Percentiles rank a stretch among this genome's conserved stretches.
Conservation (phyloP, 768 basidiomycete species). For the Suillus brevipes region DNA sequence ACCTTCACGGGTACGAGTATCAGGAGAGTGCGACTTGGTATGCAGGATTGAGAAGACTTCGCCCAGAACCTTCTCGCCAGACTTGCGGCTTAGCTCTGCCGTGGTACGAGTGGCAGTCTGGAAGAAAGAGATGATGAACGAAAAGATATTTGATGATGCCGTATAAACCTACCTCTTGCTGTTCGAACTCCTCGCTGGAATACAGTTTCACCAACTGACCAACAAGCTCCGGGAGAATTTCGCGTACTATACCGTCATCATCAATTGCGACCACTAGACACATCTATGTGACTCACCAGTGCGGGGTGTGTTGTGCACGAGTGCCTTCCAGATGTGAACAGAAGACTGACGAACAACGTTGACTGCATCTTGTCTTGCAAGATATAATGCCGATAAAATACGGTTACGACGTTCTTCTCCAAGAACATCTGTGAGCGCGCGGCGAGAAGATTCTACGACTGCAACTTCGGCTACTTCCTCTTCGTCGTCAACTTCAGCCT, state of each 20-base stretch:
- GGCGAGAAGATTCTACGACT: slow-evolving; percentile 76
- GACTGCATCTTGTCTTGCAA: slow-evolving; percentile 92
- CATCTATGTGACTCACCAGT: slow-evolving; percentile 59
- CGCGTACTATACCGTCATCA: slow-evolving; percentile 59
- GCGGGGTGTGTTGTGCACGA: slow-evolving; percentile 91
- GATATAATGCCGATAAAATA: slow-evolving; percentile 86
- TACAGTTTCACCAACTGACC: slow-evolving; percentile 75
- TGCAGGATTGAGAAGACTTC: slow-evolving; percentile 84
- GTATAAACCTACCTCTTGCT: slow-evolving; percentile 69
- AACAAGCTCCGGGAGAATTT: slow-evolving; percentile 86
- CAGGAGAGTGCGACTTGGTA: slow-evolving; percentile 57
- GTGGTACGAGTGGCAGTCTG: slow-evolving; percentile 89
- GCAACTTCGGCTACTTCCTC: slow-evolving; percentile 63
- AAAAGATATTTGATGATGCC: background rate
- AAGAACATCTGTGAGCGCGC: slow-evolving; percentile 83
- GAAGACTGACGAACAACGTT: slow-evolving; percentile 87
- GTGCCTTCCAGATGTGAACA: slow-evolving; percentile 96
- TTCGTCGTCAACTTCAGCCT: slow-evolving; percentile 74
- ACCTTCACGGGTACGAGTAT: slow-evolving; percentile 72
- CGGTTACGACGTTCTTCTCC: slow-evolving; percentile 88
- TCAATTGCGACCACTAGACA: background rate
- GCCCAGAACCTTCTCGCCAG: slow-evolving; percentile 86
- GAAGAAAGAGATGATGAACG: slow-evolving; percentile 8
- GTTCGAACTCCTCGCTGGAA: slow-evolving; percentile 78
- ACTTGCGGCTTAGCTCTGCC: slow-evolving; percentile 89